Conservation (phyloP, 164 flowering plant genomes). For the Liquidambar formosana region DNA sequence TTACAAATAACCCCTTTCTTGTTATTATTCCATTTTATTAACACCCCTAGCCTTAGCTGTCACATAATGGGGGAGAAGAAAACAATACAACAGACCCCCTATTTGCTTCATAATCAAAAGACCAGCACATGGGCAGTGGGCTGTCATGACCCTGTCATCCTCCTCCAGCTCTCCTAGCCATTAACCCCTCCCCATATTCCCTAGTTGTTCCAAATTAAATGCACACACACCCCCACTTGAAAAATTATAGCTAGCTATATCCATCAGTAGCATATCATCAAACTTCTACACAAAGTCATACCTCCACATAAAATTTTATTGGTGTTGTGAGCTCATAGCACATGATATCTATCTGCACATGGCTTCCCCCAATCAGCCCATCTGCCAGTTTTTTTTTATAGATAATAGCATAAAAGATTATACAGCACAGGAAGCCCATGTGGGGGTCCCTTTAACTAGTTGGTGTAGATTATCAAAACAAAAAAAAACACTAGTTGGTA, state of each 20-base stretch:
- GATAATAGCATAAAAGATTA: not conserved
- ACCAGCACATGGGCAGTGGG: conserved; percentile 42
- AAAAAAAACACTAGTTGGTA: no score
- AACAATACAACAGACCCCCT: not conserved
- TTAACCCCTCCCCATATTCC: conserved; percentile 15
- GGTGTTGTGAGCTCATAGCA: no score
- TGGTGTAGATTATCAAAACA: no score
- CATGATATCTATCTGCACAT: conserved; percentile 19
- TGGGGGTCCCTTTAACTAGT: not conserved
- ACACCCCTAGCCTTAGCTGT: conserved; percentile 11
- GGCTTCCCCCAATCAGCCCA: conserved; percentile 13
- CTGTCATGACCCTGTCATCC: conserved; percentile 33
- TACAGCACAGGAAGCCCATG: conserved; percentile 6
- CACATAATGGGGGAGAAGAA: conserved; percentile 1
- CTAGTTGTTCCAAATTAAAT: conserved; percentile 23
- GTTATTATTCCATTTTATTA: not conserved
- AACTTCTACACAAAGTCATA: conserved; percentile 10
- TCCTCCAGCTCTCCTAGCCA: not conserved
- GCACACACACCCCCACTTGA: not conserved
- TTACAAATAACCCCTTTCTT: not conserved
- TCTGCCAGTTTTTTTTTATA: not conserved
- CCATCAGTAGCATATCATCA: conserved; percentile 13
- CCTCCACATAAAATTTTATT: not conserved
- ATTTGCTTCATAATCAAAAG: conserved; percentile 28
- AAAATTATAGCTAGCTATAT: no score